Conservation (phyloP, 257 asterid species). For the Solanum infundibuliforme region DNA sequence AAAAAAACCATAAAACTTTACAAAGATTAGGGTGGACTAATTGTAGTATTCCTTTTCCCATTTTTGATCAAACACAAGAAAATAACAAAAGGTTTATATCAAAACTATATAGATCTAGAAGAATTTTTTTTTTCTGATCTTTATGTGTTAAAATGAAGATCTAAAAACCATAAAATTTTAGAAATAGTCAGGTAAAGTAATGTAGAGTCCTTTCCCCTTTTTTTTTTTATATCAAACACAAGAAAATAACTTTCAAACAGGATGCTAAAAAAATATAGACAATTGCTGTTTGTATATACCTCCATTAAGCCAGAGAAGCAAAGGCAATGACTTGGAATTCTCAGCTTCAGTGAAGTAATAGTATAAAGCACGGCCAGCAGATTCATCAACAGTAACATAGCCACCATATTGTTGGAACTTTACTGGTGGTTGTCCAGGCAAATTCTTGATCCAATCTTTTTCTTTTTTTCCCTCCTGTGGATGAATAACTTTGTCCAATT, state of each 20-base stretch:
- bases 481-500: neutral
- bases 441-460: conserved; percentile 20
- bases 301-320: conserved; percentile 49
- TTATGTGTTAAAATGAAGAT: neutral
- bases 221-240: neutral
- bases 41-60: neutral
- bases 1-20: too few relatives aligned
- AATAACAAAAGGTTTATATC: neutral
- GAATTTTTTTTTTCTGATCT: too few relatives aligned
- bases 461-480: conserved; percentile 31
- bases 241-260: neutral
- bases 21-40: neutral
- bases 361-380: conserved; percentile 32
- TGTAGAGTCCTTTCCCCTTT: neutral
- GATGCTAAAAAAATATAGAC: neutral
- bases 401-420: conserved; percentile 42
- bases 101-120: too few relatives aligned
- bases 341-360: conserved; percentile 38
- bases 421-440: conserved; percentile 46
- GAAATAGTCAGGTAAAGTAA: neutral
- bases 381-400: conserved; percentile 29
- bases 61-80: neutral
- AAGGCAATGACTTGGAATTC: conserved; percentile 23
- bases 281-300: conserved; percentile 7
- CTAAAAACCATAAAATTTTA: too few relatives aligned